Base-by-base conservation (phyloP, 495 filamentous ascomycete genomes). In the Penicillium subrubescens region DNA sequence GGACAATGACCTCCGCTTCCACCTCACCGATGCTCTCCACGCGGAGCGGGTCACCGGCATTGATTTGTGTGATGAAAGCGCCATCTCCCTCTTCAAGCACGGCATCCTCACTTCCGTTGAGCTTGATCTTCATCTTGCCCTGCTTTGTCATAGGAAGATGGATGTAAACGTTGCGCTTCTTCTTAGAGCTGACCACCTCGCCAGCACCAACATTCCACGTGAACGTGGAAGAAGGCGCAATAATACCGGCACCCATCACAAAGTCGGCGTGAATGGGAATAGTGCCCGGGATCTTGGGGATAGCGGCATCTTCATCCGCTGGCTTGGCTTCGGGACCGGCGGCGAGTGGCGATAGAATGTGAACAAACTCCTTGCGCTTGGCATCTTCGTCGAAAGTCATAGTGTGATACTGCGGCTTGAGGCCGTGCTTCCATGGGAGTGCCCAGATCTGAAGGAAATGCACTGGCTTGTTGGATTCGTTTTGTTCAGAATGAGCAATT, bases 391-490 rank as follows among this genome's bases (percentile, higher is more conserved):
- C 71, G 65, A 91, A 92, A 25, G 82, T 86, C 61, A 77, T 81
- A 12, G 88, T 92, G 68, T 89, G 87, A 71, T 94, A 94, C 25
- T 82, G 80, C 5, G 90, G 91, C 62, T 79, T 84, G 57, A 94
- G 79, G 7, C 89, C 88, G 7, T 79, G 75, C 69, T 81, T 83
- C 86, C 90, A 92, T 2, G 91, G 90, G 23, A 89, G 73, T 3
- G 85, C 90, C 91, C 90, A 94, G 63, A 94, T 94, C 75, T 94
- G 90, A 23, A 94, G 80, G 73, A 93, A 93, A 70, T 94, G 91
- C 19, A 91, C 88, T 14, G 86, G 80, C 29, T 90, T 84, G 46
- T 78, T 75, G 17, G 74, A 69, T 68, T 93, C 88, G 75, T 92
- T 93, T 70, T 87, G 84, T 77, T 95, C 91, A 15, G 83, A 86